Conservation (phyloP, 371 early-diverging fungal genomes). For the Zancudomyces culisetae region DNA sequence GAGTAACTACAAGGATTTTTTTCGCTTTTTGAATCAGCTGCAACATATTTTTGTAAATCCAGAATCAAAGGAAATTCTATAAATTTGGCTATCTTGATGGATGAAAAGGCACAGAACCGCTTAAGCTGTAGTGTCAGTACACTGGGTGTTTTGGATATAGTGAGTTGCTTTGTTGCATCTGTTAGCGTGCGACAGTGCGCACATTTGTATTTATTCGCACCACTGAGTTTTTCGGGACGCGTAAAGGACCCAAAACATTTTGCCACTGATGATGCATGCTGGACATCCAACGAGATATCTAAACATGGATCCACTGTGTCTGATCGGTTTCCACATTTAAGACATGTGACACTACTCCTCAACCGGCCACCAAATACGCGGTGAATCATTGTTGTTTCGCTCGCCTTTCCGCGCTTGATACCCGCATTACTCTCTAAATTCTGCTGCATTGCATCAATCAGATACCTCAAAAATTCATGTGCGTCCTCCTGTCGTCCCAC, state of each 20-base stretch:
- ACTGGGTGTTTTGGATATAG: slow-evolving; percentile 43
- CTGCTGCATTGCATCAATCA: slow-evolving; percentile 48
- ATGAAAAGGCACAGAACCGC: slow-evolving; percentile 37
- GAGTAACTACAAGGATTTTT: slow-evolving; percentile 23
- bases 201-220: slow-evolving; percentile 44
- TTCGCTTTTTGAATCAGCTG: slow-evolving; percentile 5
- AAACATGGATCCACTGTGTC: slow-evolving; percentile 53
- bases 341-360: slow-evolving; percentile 56
- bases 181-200: slow-evolving; percentile 44
- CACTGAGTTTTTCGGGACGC: slow-evolving; percentile 34
- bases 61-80: slow-evolving; percentile 26
- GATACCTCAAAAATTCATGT: slow-evolving; percentile 65
- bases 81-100: slow-evolving; percentile 41
- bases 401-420: slow-evolving; percentile 38
- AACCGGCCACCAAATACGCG: slow-evolving; percentile 69
- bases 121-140: slow-evolving; percentile 55
- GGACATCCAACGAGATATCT: slow-evolving; percentile 62
- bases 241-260: slow-evolving; percentile 48
- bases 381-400: slow-evolving; percentile 53
- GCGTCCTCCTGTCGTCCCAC: slow-evolving; percentile 77
- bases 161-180: slow-evolving; percentile 61
- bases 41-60: slow-evolving; percentile 16
- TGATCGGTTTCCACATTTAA: slow-evolving; percentile 47
- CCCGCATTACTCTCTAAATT: slow-evolving; percentile 24
- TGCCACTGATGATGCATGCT: slow-evolving; percentile 33